These are phyloP conservation scores for Digitaria exilis DNA, from an alignment of 202 grass and related monocot species.

Conservation along the genomic window DNA sequence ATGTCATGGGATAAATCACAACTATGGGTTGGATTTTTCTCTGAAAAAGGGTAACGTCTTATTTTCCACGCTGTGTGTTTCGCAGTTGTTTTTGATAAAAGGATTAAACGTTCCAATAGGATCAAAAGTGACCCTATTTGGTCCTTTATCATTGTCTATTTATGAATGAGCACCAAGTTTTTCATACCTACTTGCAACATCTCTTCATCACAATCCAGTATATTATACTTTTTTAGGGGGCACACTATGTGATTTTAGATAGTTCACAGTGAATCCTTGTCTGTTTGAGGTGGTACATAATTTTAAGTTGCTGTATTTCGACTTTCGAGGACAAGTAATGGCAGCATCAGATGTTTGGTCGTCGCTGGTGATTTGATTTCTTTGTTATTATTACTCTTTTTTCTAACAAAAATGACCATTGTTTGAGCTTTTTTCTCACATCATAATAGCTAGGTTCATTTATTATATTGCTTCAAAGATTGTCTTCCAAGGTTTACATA, in stretches of 20 bases:
- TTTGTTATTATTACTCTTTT: conserved; percentile 6
- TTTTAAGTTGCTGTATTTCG: not conserved
- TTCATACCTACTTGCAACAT: not conserved
- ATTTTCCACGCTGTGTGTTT: not conserved
- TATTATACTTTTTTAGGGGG: not conserved
- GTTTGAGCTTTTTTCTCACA: no score
- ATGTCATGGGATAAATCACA: conserved; percentile 95
- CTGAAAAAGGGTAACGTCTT: conserved; percentile 67
- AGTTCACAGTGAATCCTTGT: not conserved
- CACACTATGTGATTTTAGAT: not conserved
- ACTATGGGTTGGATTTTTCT: conserved; percentile 90
- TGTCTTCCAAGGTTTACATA: not conserved
- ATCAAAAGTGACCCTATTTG: not conserved
- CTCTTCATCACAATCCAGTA: conserved; percentile 3
- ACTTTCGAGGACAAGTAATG: not conserved
- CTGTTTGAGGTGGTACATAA: not conserved
- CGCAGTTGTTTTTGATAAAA: not conserved
- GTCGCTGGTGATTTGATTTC: not conserved
- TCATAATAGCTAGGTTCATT: no score
- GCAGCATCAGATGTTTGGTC: not conserved
- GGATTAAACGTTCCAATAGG: not conserved
- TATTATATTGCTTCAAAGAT: not conserved
- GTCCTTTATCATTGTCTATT: not conserved
- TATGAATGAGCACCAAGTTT: not conserved
- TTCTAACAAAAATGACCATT: not conserved